Base-by-base conservation (phyloP, 2,329 filamentous ascomycete genomes). In the Aspergillus fumigatiaffinis region DNA sequence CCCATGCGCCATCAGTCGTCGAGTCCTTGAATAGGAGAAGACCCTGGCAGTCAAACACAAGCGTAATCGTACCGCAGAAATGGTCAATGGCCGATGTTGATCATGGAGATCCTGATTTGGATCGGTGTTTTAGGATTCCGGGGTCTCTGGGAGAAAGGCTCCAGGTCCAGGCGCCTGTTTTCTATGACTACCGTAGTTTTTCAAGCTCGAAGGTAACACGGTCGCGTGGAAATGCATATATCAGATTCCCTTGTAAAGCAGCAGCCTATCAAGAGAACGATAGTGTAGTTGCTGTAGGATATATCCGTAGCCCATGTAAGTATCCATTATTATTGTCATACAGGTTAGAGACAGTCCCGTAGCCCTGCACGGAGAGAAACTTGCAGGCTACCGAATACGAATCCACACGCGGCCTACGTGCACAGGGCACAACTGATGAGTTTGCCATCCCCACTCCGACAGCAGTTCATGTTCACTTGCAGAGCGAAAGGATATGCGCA, bases 401-500 rank as follows among this genome's bases (percentile, higher is more conserved):
- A 47, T 52, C 44, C 54, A 44, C 44, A 44, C 41, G 41, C 41
- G 38, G 42, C 41, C 44, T 53, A 51, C 52, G 58, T 46, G 60
- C 60, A 62, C 58, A 58, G 58, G 58, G 60, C 60, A 62, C 48
- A 48, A 32, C 55, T 42, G 41, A 56, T 60, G 35, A 57, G 55
- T 51, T 44, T 48, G 53, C 32, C 32, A 60, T 62, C 53, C 50
- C 58, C 58, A 60, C 58, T 54, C 55, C 41, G 48, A 55, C 51
- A 49, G 53, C 55, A 35, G 44, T n/a, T 57, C 55, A 54, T 46
- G 23, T 51, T 21, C 47, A 14, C 14, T 6, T 21, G n/a, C 4
- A 47, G 6, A 44, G n/a, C 20, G 3, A 44, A 17, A 44, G 32
- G 32, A 38, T 46, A 46, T 46, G 42, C 42, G 21, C 32, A 46